Percentiles rank a stretch among this genome's conserved stretches.
phyloP scores from a whole-genome alignment of 2,329 filamentous ascomycete genomes.

The Fusarium praegraminearum region DNA sequence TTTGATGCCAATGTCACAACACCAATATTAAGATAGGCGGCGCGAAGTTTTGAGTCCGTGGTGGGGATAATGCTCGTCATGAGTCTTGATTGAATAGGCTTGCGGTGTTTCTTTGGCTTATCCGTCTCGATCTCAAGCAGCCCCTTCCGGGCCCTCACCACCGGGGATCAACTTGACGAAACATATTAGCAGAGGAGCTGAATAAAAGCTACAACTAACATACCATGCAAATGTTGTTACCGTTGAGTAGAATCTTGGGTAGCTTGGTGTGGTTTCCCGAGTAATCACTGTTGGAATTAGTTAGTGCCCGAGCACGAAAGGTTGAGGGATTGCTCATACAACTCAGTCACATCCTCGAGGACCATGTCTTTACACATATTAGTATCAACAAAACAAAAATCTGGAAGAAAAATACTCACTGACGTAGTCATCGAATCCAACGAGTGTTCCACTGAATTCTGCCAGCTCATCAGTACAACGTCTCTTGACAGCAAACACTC shows the following conservation, averaged over 20 bases:
- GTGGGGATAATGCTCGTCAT: not conserved
- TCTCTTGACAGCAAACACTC: not conserved
- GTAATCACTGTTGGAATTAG: constrained; percentile 78
- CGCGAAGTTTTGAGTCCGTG: not conserved
- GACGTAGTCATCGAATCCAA: constrained; percentile 99
- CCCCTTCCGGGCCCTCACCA: constrained; percentile 73
- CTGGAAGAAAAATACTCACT: constrained; percentile 73
- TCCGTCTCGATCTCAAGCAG: constrained; percentile 32
- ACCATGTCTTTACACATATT: constrained; percentile 83
- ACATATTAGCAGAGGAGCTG: constrained; percentile 16
- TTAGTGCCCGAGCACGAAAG: not conserved
- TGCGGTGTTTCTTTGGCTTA: constrained; percentile 19
- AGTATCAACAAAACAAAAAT: constrained; percentile 17
- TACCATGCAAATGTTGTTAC: constrained; percentile 99
- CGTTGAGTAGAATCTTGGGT: constrained; percentile 94
- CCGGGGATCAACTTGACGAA: constrained; percentile 77
- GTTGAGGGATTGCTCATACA: constrained; percentile 66
- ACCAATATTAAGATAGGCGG: constrained; percentile 3
- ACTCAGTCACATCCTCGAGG: constrained; percentile 95
- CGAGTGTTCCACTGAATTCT: constrained; percentile 96
- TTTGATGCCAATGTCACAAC: constrained; percentile 21
- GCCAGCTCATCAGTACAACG: constrained; percentile 36
- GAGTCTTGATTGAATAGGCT: constrained; percentile 10
- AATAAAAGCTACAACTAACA: constrained; percentile 36
- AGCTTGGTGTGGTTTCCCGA: constrained; percentile 88